Conservation (phyloP, 805 yeast species). For the Pachysolen tannophilus region DNA sequence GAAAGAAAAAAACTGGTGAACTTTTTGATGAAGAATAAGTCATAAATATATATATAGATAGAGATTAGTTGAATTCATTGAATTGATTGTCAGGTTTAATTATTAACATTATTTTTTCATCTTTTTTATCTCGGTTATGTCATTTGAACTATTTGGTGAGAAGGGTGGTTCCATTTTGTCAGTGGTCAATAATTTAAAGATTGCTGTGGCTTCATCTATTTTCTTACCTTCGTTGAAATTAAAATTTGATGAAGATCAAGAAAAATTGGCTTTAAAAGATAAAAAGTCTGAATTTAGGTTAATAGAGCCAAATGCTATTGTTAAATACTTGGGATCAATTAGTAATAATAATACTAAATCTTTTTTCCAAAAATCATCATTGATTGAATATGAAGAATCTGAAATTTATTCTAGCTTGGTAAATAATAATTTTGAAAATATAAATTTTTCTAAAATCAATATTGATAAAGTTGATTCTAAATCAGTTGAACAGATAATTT, state of each 20-base stretch:
- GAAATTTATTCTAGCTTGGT: constrained; percentile 30
- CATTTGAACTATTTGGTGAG: constrained; percentile 23
- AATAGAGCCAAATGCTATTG: constrained; percentile 61
- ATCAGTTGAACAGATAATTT: constrained; percentile 46
- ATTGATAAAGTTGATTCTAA: constrained; percentile 21
- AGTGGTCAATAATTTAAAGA: constrained; percentile 33
- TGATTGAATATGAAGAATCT: constrained; percentile 36
- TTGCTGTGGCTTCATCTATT: constrained; percentile 32
- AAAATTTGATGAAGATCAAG: constrained; percentile 15
- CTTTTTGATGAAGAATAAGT: too few species aligned
- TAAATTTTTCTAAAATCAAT: neutral
- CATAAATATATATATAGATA: too few species aligned
- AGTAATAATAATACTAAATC: neutral
- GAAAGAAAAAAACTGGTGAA: too few species aligned
- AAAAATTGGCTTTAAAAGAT: constrained; percentile 18
- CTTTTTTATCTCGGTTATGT: too few species aligned
- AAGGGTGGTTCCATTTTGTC: constrained; percentile 21
- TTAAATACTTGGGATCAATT: constrained; percentile 50
- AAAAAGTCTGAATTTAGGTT: constrained; percentile 37
- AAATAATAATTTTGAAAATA: constrained; percentile 13
- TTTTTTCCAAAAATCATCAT: constrained; percentile 24
- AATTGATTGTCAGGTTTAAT: too few species aligned
- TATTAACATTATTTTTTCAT: too few species aligned
- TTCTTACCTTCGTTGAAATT: constrained; percentile 21
- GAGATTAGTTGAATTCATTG: too few species aligned